Evolutionary conservation across 495 filamentous ascomycete species (phyloP), one percentile per base, ranked within the genome.

Genomic region (Collariella sp.): DNA sequence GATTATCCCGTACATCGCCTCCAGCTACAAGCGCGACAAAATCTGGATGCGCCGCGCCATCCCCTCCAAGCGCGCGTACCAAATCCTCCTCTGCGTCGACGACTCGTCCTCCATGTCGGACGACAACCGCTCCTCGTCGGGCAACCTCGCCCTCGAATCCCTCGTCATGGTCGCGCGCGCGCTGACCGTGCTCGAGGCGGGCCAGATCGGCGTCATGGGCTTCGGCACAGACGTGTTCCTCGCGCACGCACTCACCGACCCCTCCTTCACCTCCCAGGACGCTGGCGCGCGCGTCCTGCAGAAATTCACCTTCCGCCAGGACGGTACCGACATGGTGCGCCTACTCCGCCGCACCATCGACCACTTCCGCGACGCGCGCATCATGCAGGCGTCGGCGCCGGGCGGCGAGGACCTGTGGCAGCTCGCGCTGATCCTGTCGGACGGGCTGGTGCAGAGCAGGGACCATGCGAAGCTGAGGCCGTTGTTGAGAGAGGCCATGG

Each of bases 1-100:
- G 44, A 99, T 99, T 70, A 97, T 99, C 59, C 91, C 94, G 0
- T 99, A 97, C 73, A 97, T 99, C 58, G 94, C 94, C 4, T 94
- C 88, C 3, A 81, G 84, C 57, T 99, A 95, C 79, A 96, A 95
- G 79, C 87, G 91, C 55, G 94, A 99, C 79, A 97, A 97, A 74
- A 99, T 99, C 71, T 99, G 94, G 94, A 94, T 97, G 87, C 83
- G 94, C 10, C 82, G 94, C 46, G 84, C 83, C 12, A 84, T 91
- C 47, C 94, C 94, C 3, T 88, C 82, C 46, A 96, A 96, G 68
- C 86, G 94, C 19, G 83, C 85, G 57, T 97, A 97, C 69, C 94
- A 99, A 67, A 90, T 99, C 69, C 82, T 97, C 76, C 84, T 99
- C 39, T 91, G 94, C 33, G 88, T 99, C 33, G 94, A 99, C 69